Evolutionary conservation across 2,329 filamentous ascomycete genomes (phyloP).

Genomic region (Fonsecaea multimorphosa): DNA sequence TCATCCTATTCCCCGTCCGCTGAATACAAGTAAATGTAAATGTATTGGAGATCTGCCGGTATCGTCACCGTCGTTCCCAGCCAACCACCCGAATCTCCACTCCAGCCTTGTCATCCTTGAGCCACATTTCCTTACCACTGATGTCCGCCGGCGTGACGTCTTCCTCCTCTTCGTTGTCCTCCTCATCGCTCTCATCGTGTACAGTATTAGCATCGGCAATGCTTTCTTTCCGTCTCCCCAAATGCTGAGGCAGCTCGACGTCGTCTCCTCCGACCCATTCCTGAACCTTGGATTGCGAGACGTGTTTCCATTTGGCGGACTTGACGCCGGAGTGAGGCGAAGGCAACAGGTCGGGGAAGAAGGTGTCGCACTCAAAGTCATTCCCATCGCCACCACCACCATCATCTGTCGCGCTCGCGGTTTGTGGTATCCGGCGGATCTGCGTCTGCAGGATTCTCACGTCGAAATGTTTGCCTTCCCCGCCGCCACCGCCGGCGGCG

Average conservation of each 20-base stretch:
- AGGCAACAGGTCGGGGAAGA: constrained; percentile 50
- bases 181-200: constrained; percentile 39
- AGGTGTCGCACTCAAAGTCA: constrained; percentile 56
- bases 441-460: constrained; percentile 42
- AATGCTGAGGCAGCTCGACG: constrained; percentile 23
- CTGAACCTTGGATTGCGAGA: constrained; percentile 9
- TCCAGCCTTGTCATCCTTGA: constrained; percentile 57
- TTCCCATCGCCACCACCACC: constrained; percentile 24
- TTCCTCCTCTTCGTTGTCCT: constrained; percentile 42
- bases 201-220: background rate
- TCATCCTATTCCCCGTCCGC: background rate
- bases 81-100: constrained; percentile 57
- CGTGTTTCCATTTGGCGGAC: constrained; percentile 26
- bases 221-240: constrained; percentile 36
- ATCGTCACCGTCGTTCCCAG: constrained; percentile 45
- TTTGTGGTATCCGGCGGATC: constrained; percentile 23
- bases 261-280: constrained; percentile 24
- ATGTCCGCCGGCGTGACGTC: constrained; percentile 38
- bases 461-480: constrained; percentile 24
- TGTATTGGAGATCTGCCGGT: too few relatives aligned
- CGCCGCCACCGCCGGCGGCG: too few relatives aligned
- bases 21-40: background rate
- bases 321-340: constrained; percentile 35
- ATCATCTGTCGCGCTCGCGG: constrained; percentile 2
- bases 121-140: constrained; percentile 46